Percentiles rank a stretch among this genome's conserved stretches.
These are phyloP conservation scores for Borovskyia barvae DNA, from an alignment of 208 protist species.

Conservation along the genomic window DNA sequence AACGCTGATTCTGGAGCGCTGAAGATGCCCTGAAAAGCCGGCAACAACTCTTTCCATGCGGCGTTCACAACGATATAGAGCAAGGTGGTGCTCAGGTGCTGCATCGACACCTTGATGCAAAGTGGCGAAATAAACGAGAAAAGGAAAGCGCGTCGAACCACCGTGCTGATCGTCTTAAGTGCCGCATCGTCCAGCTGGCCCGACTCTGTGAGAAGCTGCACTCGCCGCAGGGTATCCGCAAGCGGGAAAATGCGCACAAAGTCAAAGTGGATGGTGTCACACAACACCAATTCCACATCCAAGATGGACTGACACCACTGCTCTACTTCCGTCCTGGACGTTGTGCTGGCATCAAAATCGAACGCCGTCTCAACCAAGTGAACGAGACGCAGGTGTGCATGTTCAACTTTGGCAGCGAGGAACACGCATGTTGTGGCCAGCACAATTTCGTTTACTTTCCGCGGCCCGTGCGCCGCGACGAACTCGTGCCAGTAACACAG, in stretches of 20 bases:
- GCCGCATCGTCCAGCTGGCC: slow-evolving; percentile 10
- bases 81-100: slow-evolving; percentile 47
- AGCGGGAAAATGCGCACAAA: slow-evolving; percentile 75
- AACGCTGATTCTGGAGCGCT: slow-evolving; percentile 19
- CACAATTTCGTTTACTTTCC: slow-evolving; percentile 64
- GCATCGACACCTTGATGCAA: slow-evolving; percentile 38
- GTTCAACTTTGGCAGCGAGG: slow-evolving; percentile 83
- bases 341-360: slow-evolving; percentile 36
- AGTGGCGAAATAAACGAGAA: slow-evolving; percentile 77
- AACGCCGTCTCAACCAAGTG: slow-evolving; percentile 60
- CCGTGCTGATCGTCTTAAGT: slow-evolving; percentile 33
- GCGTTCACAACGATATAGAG: slow-evolving; percentile 47
- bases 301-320: slow-evolving; percentile 61
- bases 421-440: slow-evolving; percentile 79
- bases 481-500: slow-evolving; percentile 90
- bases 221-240: slow-evolving; percentile 33
- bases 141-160: slow-evolving; percentile 56
- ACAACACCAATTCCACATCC: slow-evolving; percentile 73
- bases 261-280: slow-evolving; percentile 72
- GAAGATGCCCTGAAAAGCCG: slow-evolving; percentile 15
- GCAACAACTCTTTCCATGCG: slow-evolving; percentile 19
- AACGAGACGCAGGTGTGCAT: slow-evolving; percentile 70
- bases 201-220: slow-evolving; percentile 25
- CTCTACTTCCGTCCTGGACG: slow-evolving; percentile 28
- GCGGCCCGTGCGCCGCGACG: slow-evolving; percentile 48